Evolutionary conservation across 108 stramenopile genomes (phyloP), one percentile per base, ranked within the genome.

Genomic region (Cyclotella kingstonii): DNA sequence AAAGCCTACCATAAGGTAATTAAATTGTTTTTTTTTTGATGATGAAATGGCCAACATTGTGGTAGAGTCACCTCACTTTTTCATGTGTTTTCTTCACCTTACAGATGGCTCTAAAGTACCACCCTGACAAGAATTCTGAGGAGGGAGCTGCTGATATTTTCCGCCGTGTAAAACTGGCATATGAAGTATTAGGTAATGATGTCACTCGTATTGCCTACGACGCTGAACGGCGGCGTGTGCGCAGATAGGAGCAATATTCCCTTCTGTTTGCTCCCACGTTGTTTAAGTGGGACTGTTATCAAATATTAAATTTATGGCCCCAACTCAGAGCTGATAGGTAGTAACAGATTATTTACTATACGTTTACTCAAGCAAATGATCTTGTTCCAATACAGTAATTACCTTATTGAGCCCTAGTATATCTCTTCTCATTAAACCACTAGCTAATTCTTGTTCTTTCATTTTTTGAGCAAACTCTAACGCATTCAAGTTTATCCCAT

Each of bases 91-190:
- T 21, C 36, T 34, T 22, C 26, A 22, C 18, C 3, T 25, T 54
- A 1, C 22, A 81, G 75, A 71, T 77, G 66, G 84, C 89, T 33
- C 54, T 86, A 23, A 85, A 82, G 55, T 85, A 79, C 35, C 89
- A 90, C 55, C 89, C 89, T 6, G 89, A 90, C 55, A 90, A 90
- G 49, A 81, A 81, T 40, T 60, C 70, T 7, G 85, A 87, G 25
- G 77, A 81, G 15, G 72, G 62, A 26, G 89, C 88, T 35, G 82
- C 69, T 1, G 90, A 91, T 22, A 70, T 77, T 14, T 94, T 94
- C 67, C 78, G 85, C 21, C 75, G 84, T 23, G 57, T 87, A 25
- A 77, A 84, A 63, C 40, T 78, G 38, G 93, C 93, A 19, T 90
- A 89, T 43, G 90, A 94, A 42, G 66, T 81, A 19, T 72, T 94